Conservation (phyloP, 2,329 filamentous ascomycete genomes). For the Aspergillus fructus region DNA sequence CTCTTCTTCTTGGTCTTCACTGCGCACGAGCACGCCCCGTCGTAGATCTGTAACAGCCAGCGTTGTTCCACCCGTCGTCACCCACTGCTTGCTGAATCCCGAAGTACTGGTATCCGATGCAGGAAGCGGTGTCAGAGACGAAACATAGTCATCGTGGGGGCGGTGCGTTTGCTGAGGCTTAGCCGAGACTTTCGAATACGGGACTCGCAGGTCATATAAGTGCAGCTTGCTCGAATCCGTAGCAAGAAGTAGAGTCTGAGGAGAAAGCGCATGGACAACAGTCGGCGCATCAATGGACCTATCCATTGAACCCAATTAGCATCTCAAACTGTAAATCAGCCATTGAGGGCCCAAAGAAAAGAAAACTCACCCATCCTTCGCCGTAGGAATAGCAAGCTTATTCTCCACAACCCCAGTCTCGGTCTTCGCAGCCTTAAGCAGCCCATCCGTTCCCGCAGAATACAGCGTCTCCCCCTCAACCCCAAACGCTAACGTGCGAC, state of each 20-base stretch:
- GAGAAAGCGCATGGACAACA: slow-evolving; percentile 78
- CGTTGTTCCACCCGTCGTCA: slow-evolving; percentile 88
- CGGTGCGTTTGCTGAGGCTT: slow-evolving; percentile 77
- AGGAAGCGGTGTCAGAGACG: slow-evolving; percentile 80
- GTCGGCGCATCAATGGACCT: slow-evolving; percentile 68
- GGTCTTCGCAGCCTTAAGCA: slow-evolving; percentile 61
- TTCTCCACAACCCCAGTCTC: slow-evolving; percentile 68
- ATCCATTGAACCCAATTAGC: slow-evolving; percentile 12
- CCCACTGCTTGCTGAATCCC: slow-evolving; percentile 90
- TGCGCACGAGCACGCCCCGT: slow-evolving; percentile 79
- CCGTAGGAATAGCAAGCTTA: slow-evolving; percentile 73
- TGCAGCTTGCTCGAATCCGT: slow-evolving; percentile 90
- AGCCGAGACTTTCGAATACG: slow-evolving; percentile 53
- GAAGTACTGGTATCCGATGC: slow-evolving; percentile 78
- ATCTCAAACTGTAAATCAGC: background rate
- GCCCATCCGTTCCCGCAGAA: slow-evolving; percentile 61
- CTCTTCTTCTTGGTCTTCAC: slow-evolving; percentile 94
- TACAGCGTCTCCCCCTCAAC: slow-evolving; percentile 70
- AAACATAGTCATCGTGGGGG: slow-evolving; percentile 91
- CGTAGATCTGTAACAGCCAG: slow-evolving; percentile 86
- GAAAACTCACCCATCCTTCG: slow-evolving; percentile 40
- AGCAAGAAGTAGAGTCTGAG: slow-evolving; percentile 81
- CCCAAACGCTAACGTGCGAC: slow-evolving; percentile 75
- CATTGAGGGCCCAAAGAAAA: background rate
- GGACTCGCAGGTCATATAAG: slow-evolving; percentile 76